Evolutionary conservation across 768 basidiomycete species (phyloP).

Genomic region (Leccinum aurantiacum): DNA sequence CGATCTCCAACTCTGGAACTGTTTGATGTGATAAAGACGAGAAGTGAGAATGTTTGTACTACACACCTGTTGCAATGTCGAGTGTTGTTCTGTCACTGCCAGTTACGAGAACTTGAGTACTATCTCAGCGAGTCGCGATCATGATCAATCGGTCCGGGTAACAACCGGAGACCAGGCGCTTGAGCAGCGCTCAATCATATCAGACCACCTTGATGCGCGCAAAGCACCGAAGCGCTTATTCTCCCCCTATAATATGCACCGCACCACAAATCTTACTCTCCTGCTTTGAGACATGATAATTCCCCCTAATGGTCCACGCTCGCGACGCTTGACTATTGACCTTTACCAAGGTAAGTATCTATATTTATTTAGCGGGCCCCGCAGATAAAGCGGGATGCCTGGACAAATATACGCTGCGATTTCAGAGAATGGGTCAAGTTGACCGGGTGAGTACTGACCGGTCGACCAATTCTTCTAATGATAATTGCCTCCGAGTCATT

Average conservation of each 20-base stretch:
- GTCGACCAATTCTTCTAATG: no score
- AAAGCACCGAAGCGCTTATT: not conserved
- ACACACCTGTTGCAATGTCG: constrained; percentile 1
- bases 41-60: not conserved
- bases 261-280: no score
- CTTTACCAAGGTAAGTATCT: not conserved
- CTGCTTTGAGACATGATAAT: not conserved
- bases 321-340: not conserved
- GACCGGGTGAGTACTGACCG: not conserved
- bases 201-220: not conserved
- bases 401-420: not conserved
- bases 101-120: not conserved
- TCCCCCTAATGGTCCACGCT: not conserved
- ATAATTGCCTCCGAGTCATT: no score
- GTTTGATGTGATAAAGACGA: not conserved
- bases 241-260: not conserved
- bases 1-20: constrained; percentile 1
- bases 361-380: not conserved
- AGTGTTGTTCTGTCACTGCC: not conserved
- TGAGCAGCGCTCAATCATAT: not conserved
- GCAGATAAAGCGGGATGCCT: no score
- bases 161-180: not conserved
- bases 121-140: not conserved
- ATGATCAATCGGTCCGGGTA: not conserved
- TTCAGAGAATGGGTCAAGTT: not conserved